Percentiles rank a stretch among this genome's conserved stretches.
Evolutionary conservation across 768 basidiomycete species (phyloP).

Genomic region (Hortiboletus campestris): DNA sequence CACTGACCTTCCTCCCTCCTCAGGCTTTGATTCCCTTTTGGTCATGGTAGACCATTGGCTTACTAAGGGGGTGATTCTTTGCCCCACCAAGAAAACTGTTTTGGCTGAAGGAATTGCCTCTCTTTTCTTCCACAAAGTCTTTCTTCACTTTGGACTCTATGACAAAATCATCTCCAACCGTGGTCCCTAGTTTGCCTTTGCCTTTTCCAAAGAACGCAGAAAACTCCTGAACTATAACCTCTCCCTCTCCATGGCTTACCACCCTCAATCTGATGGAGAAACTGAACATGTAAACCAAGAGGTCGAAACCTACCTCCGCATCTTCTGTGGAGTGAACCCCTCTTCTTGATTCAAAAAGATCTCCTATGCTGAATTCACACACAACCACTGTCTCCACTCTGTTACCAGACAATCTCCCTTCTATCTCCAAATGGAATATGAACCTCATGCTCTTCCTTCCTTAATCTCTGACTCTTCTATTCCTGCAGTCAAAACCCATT

Average conservation of each 20-base stretch:
- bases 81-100: slow-evolving; percentile 18
- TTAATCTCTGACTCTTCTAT: no score
- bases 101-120: slow-evolving; percentile 9
- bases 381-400: no score
- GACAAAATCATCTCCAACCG: background rate
- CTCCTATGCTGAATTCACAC: no score
- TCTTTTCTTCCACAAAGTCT: background rate
- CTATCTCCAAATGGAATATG: background rate
- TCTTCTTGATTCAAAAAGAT: no score
- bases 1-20: no score
- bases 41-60: no score
- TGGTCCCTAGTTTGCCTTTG: background rate
- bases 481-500: no score
- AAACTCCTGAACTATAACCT: background rate
- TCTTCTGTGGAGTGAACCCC: no score
- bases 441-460: background rate
- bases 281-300: background rate
- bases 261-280: background rate
- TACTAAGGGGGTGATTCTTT: slow-evolving; percentile 15
- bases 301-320: no score
- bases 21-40: no score
- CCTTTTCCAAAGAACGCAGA: background rate
- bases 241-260: background rate
- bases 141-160: background rate
- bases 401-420: background rate